Evolutionary conservation across 2,329 filamentous ascomycete genomes (phyloP), one percentile per base, ranked within the genome.

Genomic region (Plenodomus biglobosus): DNA sequence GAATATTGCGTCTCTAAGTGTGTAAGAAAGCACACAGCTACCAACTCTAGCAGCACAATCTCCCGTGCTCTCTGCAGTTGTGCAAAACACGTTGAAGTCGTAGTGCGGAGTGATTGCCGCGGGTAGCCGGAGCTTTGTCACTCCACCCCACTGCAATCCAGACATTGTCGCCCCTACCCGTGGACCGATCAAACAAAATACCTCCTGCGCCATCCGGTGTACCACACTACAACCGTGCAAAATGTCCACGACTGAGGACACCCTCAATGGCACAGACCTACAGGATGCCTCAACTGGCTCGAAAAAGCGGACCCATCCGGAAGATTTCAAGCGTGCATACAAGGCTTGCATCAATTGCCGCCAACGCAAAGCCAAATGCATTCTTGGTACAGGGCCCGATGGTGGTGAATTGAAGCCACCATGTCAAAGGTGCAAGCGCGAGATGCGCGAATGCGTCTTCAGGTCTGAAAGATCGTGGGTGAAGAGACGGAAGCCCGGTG

Each of bases 311-410:
- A 65, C 67, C 50, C 64, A 70, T 56, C 66, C 68, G 17, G 68
- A 71, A n/a, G 68, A 76, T 42, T 79, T 77, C 61, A 76, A 80
- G 64, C 77, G 78, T 51, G 77, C 78, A 32, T 80, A 80, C 74
- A 80, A 80, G 64, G 78, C 78, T 18, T 80, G 78, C 61, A 74
- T 79, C 48, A 74, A 77, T 48, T 80, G 78, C 57, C 76, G 78
- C 42, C 75, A 78, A 56, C 72, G 77, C 43, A 80, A 80, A 65
- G 76, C 78, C 42, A 79, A 78, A 64, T 80, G 78, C 54, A 77
- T 80, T 34, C 62, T 79, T 20, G 73, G 73, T 10, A 73, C 71
- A 3, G 63, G 73, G 3, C 73, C 71, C 2, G 67, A 73, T 46
- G 69, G 67, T 32, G 72, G 72, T 48, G 75, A 76, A 20, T 62